Conservation (phyloP, 306 rosid genomes). For the Cicer bijugum region DNA sequence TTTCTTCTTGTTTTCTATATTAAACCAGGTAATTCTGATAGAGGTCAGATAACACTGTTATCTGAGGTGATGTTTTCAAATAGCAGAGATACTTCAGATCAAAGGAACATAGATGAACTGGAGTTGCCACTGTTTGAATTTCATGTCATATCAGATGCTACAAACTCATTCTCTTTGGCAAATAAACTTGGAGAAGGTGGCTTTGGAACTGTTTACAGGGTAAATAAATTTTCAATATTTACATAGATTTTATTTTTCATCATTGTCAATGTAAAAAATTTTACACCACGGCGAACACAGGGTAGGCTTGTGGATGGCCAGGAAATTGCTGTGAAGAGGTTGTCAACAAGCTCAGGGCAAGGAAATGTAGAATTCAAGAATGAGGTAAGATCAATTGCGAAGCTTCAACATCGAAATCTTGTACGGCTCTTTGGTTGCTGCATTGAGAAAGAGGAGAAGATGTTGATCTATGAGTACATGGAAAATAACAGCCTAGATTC, state of each 20-base stretch:
- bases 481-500: constrained; percentile 63
- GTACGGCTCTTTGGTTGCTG: constrained; percentile 67
- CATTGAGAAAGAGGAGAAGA: constrained; percentile 59
- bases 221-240: constrained; percentile 21
- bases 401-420: constrained; percentile 71
- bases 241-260: background rate
- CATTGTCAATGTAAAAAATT: no score
- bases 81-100: constrained; percentile 47
- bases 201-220: constrained; percentile 55
- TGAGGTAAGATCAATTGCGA: constrained; percentile 62
- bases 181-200: constrained; percentile 61
- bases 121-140: constrained; percentile 51
- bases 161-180: constrained; percentile 47
- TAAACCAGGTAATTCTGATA: constrained; percentile 51
- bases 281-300: constrained; percentile 35
- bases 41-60: constrained; percentile 54
- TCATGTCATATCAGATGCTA: constrained; percentile 41
- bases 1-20: background rate
- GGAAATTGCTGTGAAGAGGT: constrained; percentile 71
- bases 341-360: constrained; percentile 61
- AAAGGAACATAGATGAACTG: constrained; percentile 46
- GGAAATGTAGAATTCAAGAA: constrained; percentile 68
- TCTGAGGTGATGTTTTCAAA: constrained; percentile 50
- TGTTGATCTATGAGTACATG: constrained; percentile 66
- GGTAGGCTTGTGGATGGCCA: constrained; percentile 55